Evolutionary conservation across 2,329 filamentous ascomycete species (phyloP).

Genomic region (Phoma sp.): DNA sequence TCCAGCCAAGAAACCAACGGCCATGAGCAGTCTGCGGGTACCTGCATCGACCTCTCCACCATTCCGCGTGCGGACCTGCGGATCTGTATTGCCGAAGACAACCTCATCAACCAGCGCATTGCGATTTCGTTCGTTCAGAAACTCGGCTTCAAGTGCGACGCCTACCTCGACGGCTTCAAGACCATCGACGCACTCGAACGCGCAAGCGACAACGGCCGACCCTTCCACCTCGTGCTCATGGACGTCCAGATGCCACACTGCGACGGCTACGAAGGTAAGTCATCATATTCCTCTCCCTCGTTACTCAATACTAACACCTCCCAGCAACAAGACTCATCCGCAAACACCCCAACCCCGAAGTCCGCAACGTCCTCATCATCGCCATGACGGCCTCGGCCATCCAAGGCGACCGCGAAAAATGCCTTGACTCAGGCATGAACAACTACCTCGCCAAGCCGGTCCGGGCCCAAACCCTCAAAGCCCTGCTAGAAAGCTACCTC

Average conservation of each 20-base stretch:
- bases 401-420: conserved; percentile 92
- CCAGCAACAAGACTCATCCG: conserved; percentile 80
- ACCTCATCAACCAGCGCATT: conserved; percentile 92
- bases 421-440: conserved; percentile 95
- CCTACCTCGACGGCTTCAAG: conserved; percentile 88
- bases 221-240: conserved; percentile 93
- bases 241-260: conserved; percentile 96
- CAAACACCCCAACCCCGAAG: conserved; percentile 75
- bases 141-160: conserved; percentile 85
- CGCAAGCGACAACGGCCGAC: conserved; percentile 73
- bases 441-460: conserved; percentile 97
- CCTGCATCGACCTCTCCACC: conserved; percentile 63
- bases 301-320: conserved; percentile 11
- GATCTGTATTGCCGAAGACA: conserved; percentile 94
- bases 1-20: conserved; percentile 57
- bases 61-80: conserved; percentile 80
- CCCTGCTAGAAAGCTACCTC: conserved; percentile 77
- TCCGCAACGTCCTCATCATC: conserved; percentile 87
- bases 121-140: conserved; percentile 89
- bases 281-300: background rate
- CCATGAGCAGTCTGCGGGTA: conserved; percentile 48
- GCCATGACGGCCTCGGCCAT: conserved; percentile 98
- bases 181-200: conserved; percentile 84
- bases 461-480: conserved; percentile 83
- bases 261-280: conserved; percentile 77